Base-by-base conservation (phyloP, 2,329 filamentous ascomycete genomes). In the Trichoderma asperellum region DNA sequence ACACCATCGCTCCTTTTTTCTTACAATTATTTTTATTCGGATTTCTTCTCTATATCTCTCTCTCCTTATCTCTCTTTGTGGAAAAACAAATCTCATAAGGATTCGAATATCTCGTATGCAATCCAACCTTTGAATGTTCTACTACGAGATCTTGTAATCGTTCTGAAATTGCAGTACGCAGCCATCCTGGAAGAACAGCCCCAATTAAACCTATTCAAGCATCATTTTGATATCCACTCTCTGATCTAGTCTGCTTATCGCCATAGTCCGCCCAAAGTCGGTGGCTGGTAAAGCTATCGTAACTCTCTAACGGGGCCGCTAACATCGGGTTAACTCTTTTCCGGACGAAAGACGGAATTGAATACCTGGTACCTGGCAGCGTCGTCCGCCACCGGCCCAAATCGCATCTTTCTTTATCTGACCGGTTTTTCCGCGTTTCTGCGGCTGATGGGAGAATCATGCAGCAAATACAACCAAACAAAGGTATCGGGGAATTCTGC, bases 271-370 rank as follows among this genome's bases (percentile, higher is more conserved):
- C 34, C 49, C 68, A 67, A 70, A 70, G 47, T 52, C 29, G 70
- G 70, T 70, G 70, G 68, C 70, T 71, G 68, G 21, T 58, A n/a
- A 27, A 12, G 34, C 29, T 11, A 21, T 53, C 14, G 24, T 56
- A 65, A 21, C 47, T 21, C 55, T 69, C 14, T 68, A 68, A 18
- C 66, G 66, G 66, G 29, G 66, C 49, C 58, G 58, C 66, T 49
- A 68, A 47, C 5, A 32, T 52, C 55, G 55, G 40, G 2, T 34
- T 68, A 68, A 34, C 27, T 52, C 18, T 27, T 43, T 63, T 32
- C 34, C 56, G 59, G 52, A 58, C 49, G 49, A 56, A n/a, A 47
- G 43, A 32, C 49, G 47, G 49, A 55, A 49, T 2, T 34, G 27
- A 21, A 57, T 57, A 47, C 57, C 57, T 49, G 66, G 66, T 68